Evolutionary conservation across 345 rosid species (phyloP).

Genomic region (Eucalyptus polyanthemos): DNA sequence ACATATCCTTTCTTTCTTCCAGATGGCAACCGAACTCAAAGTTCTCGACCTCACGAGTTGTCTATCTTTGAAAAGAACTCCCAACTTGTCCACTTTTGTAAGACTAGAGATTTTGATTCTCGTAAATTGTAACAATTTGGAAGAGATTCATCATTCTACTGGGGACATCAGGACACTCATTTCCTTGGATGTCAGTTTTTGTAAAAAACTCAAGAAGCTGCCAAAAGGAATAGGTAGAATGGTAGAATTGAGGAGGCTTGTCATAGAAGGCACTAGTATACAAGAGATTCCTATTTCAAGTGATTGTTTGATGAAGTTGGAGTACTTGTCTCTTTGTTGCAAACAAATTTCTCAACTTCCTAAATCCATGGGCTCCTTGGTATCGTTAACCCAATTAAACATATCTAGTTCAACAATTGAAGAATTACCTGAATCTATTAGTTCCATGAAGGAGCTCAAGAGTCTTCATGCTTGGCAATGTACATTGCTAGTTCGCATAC

Average conservation of each 20-base stretch:
- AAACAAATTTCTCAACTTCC: neutral
- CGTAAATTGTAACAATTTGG: accelerated
- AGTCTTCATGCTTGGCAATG: neutral
- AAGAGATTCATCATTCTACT: neutral
- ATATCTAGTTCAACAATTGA: neutral
- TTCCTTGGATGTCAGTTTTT: neutral
- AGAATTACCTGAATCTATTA: neutral
- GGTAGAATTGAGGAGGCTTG: neutral
- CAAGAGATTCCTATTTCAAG: neutral
- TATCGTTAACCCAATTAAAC: neutral
- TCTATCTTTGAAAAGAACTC: neutral
- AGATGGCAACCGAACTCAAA: neutral
- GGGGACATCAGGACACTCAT: neutral
- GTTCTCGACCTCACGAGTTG: neutral
- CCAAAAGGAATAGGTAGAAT: neutral
- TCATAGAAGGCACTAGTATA: neutral
- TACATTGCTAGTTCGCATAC: too few relatives aligned
- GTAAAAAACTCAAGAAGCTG: neutral
- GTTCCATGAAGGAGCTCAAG: neutral
- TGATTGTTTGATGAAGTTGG: neutral
- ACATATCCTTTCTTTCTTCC: neutral
- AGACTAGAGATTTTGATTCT: neutral
- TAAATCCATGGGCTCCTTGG: neutral
- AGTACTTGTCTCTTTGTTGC: neutral
- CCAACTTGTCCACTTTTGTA: neutral